Base-by-base conservation (phyloP, 306 rosid species). In the Corylus avellana region DNA sequence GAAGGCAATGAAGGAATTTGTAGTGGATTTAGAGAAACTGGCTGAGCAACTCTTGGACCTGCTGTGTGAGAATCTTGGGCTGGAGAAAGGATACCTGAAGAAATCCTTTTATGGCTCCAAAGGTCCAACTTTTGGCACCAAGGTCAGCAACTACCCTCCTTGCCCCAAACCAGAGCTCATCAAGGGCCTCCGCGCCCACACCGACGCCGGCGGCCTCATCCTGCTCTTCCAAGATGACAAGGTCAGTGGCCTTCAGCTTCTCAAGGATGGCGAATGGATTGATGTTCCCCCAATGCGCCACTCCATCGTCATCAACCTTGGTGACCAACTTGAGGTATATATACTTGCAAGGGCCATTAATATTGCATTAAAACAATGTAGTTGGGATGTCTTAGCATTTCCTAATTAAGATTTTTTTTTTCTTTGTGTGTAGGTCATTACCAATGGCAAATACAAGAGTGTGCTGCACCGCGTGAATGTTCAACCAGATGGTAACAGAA, bases 121-220 rank as follows among this genome's bases (percentile, higher is more conserved):
- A 56, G 99, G 97, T 1, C 97, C 99, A 58, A 96, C 87, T 8
- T 96, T 93, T 80, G 99, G 99, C 5, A 90, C 97, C 4, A 96
- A 96, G 83, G 96, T 96, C 0, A 93, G 99, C 84, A 93, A 90
- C 85, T 96, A 96, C 87, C 98, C 98, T 80, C 93, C 96, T 0
- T 96, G 99, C 77, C 97, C 98, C 16, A 93, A 93, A 39, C 98
- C 99, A 3, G 97, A 96, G 8, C 94, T 96, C 6, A 89, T 96
- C 76, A 88, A 96, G 78, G 99, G 99, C 3, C 97, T 96, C 0
- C 86, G 98, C 76, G 99, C 98, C 48, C 99, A 96, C 86, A 96
- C 98, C 0, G 99, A 96, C 53, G 99, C 99, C 29, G 99, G 99
- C 8, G 99, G 99, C 75, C n/a, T 96, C 82, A 96, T 96, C 75